A percentile compares a stretch with the other conserved stretches of the same genome.
These are phyloP conservation scores for Bruguiera parviflora DNA, from an alignment of 345 rosid genomes.

Conservation along the genomic window DNA sequence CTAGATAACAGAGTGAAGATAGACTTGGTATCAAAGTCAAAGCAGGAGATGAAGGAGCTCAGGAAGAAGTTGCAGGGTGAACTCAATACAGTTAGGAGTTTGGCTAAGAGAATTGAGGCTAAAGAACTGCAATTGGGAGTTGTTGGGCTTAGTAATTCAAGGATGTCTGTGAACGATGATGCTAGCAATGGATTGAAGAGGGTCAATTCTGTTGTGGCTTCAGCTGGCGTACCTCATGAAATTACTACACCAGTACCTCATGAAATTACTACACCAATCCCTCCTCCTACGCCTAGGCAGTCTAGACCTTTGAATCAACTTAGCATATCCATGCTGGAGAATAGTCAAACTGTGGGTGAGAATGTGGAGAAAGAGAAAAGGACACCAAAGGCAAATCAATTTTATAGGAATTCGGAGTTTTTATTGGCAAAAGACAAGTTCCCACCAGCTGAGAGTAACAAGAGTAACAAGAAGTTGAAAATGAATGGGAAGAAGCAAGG, in stretches of 20 bases:
- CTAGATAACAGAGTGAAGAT: conserved; percentile 46
- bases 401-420: conserved; percentile 87
- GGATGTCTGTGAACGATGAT: conserved; percentile 27
- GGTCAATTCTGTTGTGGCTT: conserved; percentile 59
- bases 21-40: conserved; percentile 52
- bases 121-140: conserved; percentile 49
- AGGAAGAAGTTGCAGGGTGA: conserved; percentile 76
- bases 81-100: conserved; percentile 64
- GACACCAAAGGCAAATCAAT: conserved; percentile 97
- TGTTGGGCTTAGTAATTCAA: conserved; percentile 41
- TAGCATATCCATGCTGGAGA: conserved; percentile 66
- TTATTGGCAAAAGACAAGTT: conserved; percentile 95
- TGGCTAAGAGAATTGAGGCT: conserved; percentile 78
- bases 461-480: conserved; percentile 91
- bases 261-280: conserved; percentile 23
- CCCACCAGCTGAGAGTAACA: conserved; percentile 94
- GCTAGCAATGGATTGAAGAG: conserved; percentile 53
- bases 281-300: conserved; percentile 54
- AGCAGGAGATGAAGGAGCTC: conserved; percentile 56
- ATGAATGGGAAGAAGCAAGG: conserved; percentile 71
- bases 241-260: conserved; percentile 28
- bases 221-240: conserved; percentile 35
- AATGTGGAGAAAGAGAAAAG: conserved; percentile 89
- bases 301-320: conserved; percentile 73
- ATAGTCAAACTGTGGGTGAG: conserved; percentile 62